These are phyloP conservation scores for Talaromyces pinophilus DNA, from an alignment of 2,329 filamentous ascomycete genomes.

Conservation along the genomic window DNA sequence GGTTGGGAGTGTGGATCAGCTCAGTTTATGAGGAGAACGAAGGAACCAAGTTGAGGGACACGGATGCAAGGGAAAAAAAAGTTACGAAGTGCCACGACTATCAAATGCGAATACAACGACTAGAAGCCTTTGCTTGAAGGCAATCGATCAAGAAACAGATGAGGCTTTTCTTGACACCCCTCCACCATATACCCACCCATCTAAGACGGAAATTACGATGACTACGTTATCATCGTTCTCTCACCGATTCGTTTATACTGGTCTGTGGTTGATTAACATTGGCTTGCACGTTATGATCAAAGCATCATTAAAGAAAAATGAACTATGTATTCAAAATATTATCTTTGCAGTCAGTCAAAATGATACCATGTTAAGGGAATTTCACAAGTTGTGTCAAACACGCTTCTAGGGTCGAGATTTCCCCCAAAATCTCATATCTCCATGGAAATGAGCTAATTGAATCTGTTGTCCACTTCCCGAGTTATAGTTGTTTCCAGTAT, in stretches of 20 bases:
- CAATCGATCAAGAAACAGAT: not conserved
- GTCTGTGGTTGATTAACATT: not conserved
- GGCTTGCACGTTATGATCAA: not conserved
- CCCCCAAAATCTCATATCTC: too few relatives aligned
- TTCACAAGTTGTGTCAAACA: too few relatives aligned
- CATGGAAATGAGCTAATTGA: too few relatives aligned
- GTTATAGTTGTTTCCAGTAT: too few relatives aligned
- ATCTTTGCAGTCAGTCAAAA: not conserved
- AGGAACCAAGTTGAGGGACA: not conserved
- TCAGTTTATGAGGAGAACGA: slow-evolving; percentile 44
- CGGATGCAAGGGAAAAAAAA: not conserved
- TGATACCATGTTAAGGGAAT: not conserved
- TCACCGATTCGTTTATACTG: not conserved
- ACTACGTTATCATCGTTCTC: not conserved
- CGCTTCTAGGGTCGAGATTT: too few relatives aligned
- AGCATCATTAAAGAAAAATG: not conserved
- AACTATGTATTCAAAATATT: slow-evolving; percentile 10
- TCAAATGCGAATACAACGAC: not conserved
- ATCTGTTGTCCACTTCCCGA: too few relatives aligned
- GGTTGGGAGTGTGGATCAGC: slow-evolving; percentile 51
- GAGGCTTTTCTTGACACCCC: too few relatives aligned
- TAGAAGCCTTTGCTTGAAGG: not conserved
- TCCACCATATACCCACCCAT: not conserved
- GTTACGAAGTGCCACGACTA: not conserved
- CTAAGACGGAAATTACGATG: not conserved